Evolutionary conservation across 306 rosid species (phyloP).

Genomic region (Datisca glomerata): DNA sequence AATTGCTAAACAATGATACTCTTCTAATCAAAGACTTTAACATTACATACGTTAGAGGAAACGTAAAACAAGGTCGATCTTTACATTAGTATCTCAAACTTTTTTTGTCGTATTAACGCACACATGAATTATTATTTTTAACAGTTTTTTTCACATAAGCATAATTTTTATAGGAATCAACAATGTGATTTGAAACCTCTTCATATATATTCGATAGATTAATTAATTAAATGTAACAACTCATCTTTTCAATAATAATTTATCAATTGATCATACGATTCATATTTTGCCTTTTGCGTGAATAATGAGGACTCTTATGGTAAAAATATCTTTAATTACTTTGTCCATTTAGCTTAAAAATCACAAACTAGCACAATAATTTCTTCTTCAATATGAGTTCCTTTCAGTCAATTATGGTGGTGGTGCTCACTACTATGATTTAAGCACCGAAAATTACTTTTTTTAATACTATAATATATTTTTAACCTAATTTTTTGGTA

Average conservation of each 20-base stretch:
- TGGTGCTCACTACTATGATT: slow-evolving; percentile 4
- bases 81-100: too few species aligned
- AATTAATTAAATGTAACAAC: not conserved
- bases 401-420: not conserved
- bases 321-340: not conserved
- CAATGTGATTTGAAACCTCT: too few species aligned
- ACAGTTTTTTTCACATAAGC: too few species aligned
- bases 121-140: too few species aligned
- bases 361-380: not conserved
- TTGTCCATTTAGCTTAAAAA: not conserved
- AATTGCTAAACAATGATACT: too few species aligned
- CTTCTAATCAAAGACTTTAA: too few species aligned
- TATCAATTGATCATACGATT: too few species aligned
- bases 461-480: slow-evolving; percentile 2
- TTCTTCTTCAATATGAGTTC: not conserved
- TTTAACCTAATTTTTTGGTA: not conserved
- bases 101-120: too few species aligned
- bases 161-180: too few species aligned
- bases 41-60: too few species aligned
- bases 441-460: slow-evolving; percentile 4
- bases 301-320: not conserved
- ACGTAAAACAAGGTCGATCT: too few species aligned
- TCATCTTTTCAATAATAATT: not conserved
- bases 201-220: too few species aligned
- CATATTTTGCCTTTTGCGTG: not conserved